Base-by-base conservation (phyloP, 2,329 filamentous ascomycete genomes). In the Claviceps spartinae region DNA sequence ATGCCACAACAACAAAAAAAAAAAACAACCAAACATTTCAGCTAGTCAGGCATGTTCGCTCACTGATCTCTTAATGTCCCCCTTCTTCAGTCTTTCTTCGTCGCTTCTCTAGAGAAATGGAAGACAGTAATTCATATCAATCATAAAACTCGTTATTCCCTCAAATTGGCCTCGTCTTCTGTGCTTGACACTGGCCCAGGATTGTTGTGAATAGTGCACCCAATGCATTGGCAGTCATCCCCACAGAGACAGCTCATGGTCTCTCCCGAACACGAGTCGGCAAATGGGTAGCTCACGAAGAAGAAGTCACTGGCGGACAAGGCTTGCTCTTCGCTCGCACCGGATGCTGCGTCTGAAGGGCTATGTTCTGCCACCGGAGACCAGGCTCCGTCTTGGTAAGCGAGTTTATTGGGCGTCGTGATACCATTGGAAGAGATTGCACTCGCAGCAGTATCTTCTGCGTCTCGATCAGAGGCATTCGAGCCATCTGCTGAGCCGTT, bases 191-290 rank as follows among this genome's bases (percentile, higher is more conserved):
- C 22, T 13, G 55, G 54, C 11, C 57, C 60, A 0, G 60, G 57
- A 46, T 64, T 66, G 49, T 67, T 67, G 51, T 81, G 78, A 49
- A 80, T 76, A 48, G 72, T 68, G 56, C 78, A 81, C 4, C 77
- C 78, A 2, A 79, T 63, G 56, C 78, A 82, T 54, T 75, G 67
- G 53, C 78, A 82, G 55, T 79, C 76, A 53, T 81, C 77, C 8
- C 78, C 78, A 52, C 79, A 82, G 0, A 73, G 76, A 59, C 78
- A 82, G 42, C 68, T 72, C 13, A 70, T 65, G 53, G 68, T 67
- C 53, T 74, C 72, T 2, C 77, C 76, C 0, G 68, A 69, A 59
- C 77, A 79, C 1, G 65, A 62, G 24, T 73, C 69, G 4, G 66
- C 64, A 52, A 72, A 74, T 2, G 74, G 70, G 55, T 81, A 76